phyloP scores from a whole-genome alignment of 768 basidiomycete genomes.

The Xerocomellus dryophilus region DNA sequence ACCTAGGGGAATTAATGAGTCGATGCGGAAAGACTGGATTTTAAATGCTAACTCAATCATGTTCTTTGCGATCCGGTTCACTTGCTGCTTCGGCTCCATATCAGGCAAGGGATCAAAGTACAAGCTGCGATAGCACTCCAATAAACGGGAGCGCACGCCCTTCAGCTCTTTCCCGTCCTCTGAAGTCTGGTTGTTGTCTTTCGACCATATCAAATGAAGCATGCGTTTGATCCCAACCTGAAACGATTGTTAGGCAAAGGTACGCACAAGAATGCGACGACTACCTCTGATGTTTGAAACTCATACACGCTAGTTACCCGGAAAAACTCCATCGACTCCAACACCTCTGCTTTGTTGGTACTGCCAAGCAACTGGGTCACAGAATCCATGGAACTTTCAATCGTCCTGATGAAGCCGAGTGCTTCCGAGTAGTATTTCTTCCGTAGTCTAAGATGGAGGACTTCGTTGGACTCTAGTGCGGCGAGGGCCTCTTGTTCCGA shows the following conservation, averaged over 20 bases:
- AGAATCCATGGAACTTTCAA: conserved; percentile 66
- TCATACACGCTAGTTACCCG: conserved; percentile 76
- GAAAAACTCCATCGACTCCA: conserved; percentile 91
- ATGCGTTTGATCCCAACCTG: conserved; percentile 91
- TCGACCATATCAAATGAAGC: conserved; percentile 96
- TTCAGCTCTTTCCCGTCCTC: conserved; percentile 78
- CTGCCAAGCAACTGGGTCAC: conserved; percentile 81
- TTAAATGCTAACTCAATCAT: conserved; percentile 78
- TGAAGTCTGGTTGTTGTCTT: conserved; percentile 84
- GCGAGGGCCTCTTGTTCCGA: conserved; percentile 72
- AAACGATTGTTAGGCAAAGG: conserved; percentile 1
- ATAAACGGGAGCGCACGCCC: conserved; percentile 78
- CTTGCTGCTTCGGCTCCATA: conserved; percentile 77
- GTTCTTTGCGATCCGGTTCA: conserved; percentile 92
- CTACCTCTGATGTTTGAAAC: conserved; percentile 73
- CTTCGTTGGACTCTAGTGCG: conserved; percentile 61
- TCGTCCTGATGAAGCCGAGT: conserved; percentile 70
- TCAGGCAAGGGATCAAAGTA: conserved; percentile 85
- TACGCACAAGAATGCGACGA: background rate
- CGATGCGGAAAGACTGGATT: background rate
- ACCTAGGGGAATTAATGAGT: conserved; percentile 41
- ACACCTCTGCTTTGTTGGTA: conserved; percentile 77
- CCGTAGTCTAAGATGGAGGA: conserved; percentile 63
- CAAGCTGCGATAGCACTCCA: conserved; percentile 83
- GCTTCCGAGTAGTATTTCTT: conserved; percentile 89